Percentiles rank a stretch among this genome's conserved stretches.
phyloP scores from a whole-genome alignment of 208 protist genomes.

The Naegleria gruberi region DNA sequence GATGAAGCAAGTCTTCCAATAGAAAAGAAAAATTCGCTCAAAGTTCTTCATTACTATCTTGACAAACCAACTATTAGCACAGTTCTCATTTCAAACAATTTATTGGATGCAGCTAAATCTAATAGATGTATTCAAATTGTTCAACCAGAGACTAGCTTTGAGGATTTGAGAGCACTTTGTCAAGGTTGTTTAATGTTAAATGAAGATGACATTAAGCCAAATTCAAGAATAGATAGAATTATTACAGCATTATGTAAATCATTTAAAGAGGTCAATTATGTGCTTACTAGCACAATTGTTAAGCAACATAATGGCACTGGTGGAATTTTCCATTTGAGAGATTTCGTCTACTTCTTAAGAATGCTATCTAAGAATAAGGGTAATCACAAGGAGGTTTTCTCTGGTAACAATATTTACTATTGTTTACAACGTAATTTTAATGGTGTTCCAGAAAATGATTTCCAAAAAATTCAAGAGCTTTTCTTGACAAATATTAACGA shows the following conservation, averaged over 20 bases:
- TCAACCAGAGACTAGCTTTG: background rate
- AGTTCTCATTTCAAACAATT: slow-evolving; percentile 40
- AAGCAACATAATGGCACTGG: background rate
- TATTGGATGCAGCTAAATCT: slow-evolving; percentile 45
- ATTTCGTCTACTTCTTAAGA: slow-evolving; percentile 49
- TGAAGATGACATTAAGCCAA: slow-evolving; percentile 8
- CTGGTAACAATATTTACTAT: slow-evolving; percentile 7
- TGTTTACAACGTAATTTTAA: slow-evolving; percentile 38
- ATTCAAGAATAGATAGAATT: background rate
- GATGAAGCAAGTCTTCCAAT: slow-evolving; percentile 46
- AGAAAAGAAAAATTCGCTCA: slow-evolving; percentile 35
- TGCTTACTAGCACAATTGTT: background rate
- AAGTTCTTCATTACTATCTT: slow-evolving; percentile 47
- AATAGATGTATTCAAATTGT: slow-evolving; percentile 34
- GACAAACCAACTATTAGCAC: slow-evolving; percentile 41
- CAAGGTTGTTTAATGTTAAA: slow-evolving; percentile 4
- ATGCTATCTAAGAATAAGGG: slow-evolving; percentile 21
- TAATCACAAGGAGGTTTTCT: background rate
- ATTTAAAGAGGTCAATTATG: slow-evolving; percentile 24
- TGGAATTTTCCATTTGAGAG: slow-evolving; percentile 36
- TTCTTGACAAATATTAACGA: slow-evolving; percentile 22
- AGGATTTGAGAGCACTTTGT: slow-evolving; percentile 23
- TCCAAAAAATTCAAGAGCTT: background rate
- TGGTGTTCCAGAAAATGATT: slow-evolving; percentile 23
- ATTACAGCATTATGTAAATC: slow-evolving; percentile 1